These are phyloP conservation scores for Fusarium anthophilum DNA, from an alignment of 2,329 filamentous ascomycete species.

Conservation along the genomic window DNA sequence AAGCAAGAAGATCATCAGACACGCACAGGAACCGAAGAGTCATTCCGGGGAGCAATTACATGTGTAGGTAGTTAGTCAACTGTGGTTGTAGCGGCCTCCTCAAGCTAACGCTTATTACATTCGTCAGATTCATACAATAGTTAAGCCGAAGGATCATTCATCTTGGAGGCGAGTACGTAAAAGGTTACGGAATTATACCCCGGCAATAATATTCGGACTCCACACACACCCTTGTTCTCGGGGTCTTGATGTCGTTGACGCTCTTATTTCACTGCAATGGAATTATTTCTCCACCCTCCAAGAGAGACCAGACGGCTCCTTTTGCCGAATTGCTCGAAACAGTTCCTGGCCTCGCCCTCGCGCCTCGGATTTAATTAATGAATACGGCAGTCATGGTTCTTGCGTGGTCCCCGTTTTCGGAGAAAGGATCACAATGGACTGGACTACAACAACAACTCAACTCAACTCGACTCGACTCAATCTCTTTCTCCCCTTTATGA, in stretches of 20 bases:
- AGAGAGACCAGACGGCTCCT: slow-evolving; percentile 11
- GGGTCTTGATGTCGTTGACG: slow-evolving; percentile 27
- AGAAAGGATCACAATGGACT: background rate
- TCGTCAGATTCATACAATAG: background rate
- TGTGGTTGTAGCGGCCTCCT: background rate
- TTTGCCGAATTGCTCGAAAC: slow-evolving; percentile 23
- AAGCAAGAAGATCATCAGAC: background rate
- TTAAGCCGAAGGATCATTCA: background rate
- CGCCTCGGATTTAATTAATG: slow-evolving; percentile 10
- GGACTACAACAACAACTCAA: background rate
- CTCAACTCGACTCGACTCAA: background rate
- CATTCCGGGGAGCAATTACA: background rate
- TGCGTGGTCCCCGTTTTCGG: slow-evolving; percentile 23
- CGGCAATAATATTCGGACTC: slow-evolving; percentile 36
- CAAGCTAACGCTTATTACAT: background rate
- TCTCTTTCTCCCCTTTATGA: background rate
- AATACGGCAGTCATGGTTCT: slow-evolving; percentile 22
- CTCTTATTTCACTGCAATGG: slow-evolving; percentile 7
- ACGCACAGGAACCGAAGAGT: background rate
- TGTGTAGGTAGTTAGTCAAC: background rate
- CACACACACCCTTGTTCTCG: slow-evolving; percentile 20
- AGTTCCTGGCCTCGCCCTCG: slow-evolving; percentile 12
- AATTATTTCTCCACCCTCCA: slow-evolving; percentile 33
- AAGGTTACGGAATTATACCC: slow-evolving; percentile 33
- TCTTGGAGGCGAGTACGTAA: slow-evolving; percentile 11